Evolutionary conservation across 2,329 filamentous ascomycete genomes (phyloP), one percentile per base, ranked within the genome.

Genomic region (Emergomyces orientalis): DNA sequence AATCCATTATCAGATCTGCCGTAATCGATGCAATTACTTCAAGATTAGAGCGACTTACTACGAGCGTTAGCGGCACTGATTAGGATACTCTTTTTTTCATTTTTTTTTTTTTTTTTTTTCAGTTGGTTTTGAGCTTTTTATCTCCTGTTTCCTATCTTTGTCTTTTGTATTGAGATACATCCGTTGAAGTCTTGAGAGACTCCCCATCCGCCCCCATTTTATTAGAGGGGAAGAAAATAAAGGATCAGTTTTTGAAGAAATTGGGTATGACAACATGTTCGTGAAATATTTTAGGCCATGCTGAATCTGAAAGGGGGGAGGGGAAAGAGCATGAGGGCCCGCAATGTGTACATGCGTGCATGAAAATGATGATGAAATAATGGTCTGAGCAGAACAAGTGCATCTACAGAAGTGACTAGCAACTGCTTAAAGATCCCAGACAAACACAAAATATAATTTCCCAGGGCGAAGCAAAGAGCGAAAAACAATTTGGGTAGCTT

Each of bases 1-100:
- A 58, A 39, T 11, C 56, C 25, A 64, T 54, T 34, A 64, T 14
- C 61, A 78, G 76, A 62, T 77, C 76, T 64, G 75, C 75, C 52
- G 75, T 78, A 45, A 78, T 78, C 59, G 75, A 78, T 37, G 74
- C 74, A 8, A 78, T 78, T 32, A 76, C 76, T 1, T 69, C 74
- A 59, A 75, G 75, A 41, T 65, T 78, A 17, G 75, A 75, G 62
- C 73, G 75, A 51, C 69, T 78, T 17, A 76, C 73, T 61, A 71
- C 74, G 1, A 74, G 69, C 55, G 56, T 77, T 30, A 73, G 17
- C 32, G 41, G 25, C 7, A 22, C 11, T 9, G 25, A 32, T 11
- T 59, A 59, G 57, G 41, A 8, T 9, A 6, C 11, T 37, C 5
- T 6, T 37, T 7, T 37, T n/a, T n/a, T 43, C 9, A 25, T 17